Evolutionary conservation across 768 basidiomycete genomes (phyloP).

Genomic region (Suillus cothurnatus): DNA sequence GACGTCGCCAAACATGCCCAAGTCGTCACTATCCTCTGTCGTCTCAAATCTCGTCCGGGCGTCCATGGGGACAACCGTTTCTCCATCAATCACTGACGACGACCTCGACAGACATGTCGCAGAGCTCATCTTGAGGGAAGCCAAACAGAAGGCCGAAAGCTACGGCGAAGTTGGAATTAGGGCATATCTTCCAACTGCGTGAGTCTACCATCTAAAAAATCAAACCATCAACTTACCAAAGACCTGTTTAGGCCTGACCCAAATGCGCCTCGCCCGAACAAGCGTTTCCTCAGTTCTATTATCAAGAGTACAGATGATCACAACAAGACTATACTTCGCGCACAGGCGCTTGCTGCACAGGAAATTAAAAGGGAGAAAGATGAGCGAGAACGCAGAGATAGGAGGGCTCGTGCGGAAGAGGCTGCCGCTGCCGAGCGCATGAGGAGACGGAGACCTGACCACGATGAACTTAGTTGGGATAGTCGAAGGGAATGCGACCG

Average conservation of each 20-base stretch:
- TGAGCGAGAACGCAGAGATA: conserved; percentile 64
- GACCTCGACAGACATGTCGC: conserved; percentile 93
- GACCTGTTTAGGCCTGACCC: conserved; percentile 53
- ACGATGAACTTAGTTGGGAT: conserved; percentile 32
- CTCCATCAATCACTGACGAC: conserved; percentile 65
- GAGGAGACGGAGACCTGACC: conserved; percentile 33
- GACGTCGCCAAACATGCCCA: conserved; percentile 34
- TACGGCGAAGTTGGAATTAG: conserved; percentile 78
- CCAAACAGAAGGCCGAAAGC: conserved; percentile 84
- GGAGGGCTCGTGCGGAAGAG: conserved; percentile 72
- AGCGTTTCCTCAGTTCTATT: conserved; percentile 81
- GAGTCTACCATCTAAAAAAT: conserved; percentile 34
- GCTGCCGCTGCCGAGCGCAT: conserved; percentile 68
- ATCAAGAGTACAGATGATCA: conserved; percentile 96
- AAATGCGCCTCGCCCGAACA: conserved; percentile 79
- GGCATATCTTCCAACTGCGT: conserved; percentile 66
- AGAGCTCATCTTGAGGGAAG: conserved; percentile 89
- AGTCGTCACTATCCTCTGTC: conserved; percentile 76
- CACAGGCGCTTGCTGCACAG: conserved; percentile 72
- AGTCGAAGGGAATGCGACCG: conserved; percentile 45
- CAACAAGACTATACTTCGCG: conserved; percentile 79
- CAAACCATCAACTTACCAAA: conserved; percentile 3
- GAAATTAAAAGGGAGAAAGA: conserved; percentile 69
- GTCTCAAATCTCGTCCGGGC: conserved; percentile 81
- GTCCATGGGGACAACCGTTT: conserved; percentile 68